phyloP scores from a whole-genome alignment of 2,329 filamentous ascomycete species.

The Calonectria pseudoreteaudii region DNA sequence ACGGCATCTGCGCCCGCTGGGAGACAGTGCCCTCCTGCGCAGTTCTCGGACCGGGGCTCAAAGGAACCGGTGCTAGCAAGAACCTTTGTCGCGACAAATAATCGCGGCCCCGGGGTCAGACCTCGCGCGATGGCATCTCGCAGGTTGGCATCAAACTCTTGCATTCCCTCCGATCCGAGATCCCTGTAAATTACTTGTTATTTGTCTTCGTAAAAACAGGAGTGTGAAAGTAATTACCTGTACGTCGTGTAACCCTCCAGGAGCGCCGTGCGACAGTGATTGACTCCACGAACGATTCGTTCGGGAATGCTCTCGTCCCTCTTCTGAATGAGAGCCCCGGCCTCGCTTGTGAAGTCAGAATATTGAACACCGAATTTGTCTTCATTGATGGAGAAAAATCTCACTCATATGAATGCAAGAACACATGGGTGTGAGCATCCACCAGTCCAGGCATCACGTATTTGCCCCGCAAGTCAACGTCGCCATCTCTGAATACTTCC shows the following conservation, averaged over 20 bases:
- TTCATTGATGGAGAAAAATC: neutral
- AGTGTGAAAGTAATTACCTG: slow-evolving; percentile 27
- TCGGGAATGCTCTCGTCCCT: slow-evolving; percentile 70
- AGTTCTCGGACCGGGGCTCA: slow-evolving; percentile 61
- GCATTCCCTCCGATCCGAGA: slow-evolving; percentile 64
- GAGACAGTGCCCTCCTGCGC: neutral
- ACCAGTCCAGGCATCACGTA: slow-evolving; percentile 65
- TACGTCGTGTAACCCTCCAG: slow-evolving; percentile 70
- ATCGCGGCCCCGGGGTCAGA: slow-evolving; percentile 63
- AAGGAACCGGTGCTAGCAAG: slow-evolving; percentile 61
- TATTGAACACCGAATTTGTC: neutral
- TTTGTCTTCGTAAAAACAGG: neutral
- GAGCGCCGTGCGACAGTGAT: slow-evolving; percentile 64
- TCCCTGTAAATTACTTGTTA: slow-evolving; percentile 49
- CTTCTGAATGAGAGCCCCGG: slow-evolving; percentile 59
- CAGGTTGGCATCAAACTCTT: slow-evolving; percentile 61
- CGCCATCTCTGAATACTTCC: slow-evolving; percentile 36
- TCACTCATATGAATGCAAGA: slow-evolving; percentile 62
- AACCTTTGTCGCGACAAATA: slow-evolving; percentile 66
- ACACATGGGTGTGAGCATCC: slow-evolving; percentile 68
- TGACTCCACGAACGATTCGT: slow-evolving; percentile 64
- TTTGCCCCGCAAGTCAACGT: slow-evolving; percentile 66
- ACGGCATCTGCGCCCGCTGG: slow-evolving; percentile 7
- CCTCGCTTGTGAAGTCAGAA: slow-evolving; percentile 46
- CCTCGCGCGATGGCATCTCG: slow-evolving; percentile 67